Percentiles rank a stretch among this genome's conserved stretches.
phyloP scores from a whole-genome alignment of 1,284 basidiomycete species.

The Tetrapyrgos nigripes region DNA sequence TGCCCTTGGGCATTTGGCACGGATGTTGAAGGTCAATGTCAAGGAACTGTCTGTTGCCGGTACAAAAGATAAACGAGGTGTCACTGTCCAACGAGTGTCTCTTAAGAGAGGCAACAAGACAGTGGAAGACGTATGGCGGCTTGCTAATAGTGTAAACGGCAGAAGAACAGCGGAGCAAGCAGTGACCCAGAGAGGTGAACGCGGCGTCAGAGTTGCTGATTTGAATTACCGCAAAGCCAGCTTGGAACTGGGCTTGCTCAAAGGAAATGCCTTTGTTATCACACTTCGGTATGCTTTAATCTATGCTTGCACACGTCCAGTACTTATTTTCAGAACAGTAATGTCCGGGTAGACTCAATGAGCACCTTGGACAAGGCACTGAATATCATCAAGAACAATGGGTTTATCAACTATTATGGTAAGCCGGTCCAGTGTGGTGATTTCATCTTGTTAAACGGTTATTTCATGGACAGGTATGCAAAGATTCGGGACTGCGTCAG shows the following conservation, averaged over 20 bases:
- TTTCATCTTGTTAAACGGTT: not conserved
- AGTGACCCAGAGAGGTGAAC: slow-evolving; percentile 79
- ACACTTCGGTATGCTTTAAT: slow-evolving; percentile 76
- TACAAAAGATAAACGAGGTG: slow-evolving; percentile 98
- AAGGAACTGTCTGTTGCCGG: slow-evolving; percentile 92
- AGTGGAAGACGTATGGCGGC: slow-evolving; percentile 86
- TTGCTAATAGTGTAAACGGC: slow-evolving; percentile 68
- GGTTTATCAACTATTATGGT: slow-evolving; percentile 99
- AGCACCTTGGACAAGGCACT: slow-evolving; percentile 81
- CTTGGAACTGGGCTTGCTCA: slow-evolving; percentile 93
- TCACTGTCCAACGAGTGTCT: slow-evolving; percentile 93
- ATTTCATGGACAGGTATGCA: slow-evolving; percentile 81
- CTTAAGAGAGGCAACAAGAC: slow-evolving; percentile 82
- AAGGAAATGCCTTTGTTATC: slow-evolving; percentile 96
- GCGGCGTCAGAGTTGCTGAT: slow-evolving; percentile 91
- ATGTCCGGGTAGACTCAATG: slow-evolving; percentile 77
- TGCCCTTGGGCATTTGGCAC: slow-evolving; percentile 81
- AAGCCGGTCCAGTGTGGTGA: slow-evolving; percentile 17
- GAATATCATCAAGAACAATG: slow-evolving; percentile 81
- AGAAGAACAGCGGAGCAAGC: slow-evolving; percentile 64
- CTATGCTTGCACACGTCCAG: not conserved
- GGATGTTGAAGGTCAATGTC: slow-evolving; percentile 74
- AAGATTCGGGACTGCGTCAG: slow-evolving; percentile 95
- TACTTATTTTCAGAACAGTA: slow-evolving; percentile 53
- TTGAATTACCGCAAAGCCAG: slow-evolving; percentile 83